A percentile compares a stretch with the other conserved stretches of the same genome.
These are phyloP conservation scores for Colletotrichum tabaci DNA, from an alignment of 2,329 filamentous ascomycete genomes.

Conservation along the genomic window DNA sequence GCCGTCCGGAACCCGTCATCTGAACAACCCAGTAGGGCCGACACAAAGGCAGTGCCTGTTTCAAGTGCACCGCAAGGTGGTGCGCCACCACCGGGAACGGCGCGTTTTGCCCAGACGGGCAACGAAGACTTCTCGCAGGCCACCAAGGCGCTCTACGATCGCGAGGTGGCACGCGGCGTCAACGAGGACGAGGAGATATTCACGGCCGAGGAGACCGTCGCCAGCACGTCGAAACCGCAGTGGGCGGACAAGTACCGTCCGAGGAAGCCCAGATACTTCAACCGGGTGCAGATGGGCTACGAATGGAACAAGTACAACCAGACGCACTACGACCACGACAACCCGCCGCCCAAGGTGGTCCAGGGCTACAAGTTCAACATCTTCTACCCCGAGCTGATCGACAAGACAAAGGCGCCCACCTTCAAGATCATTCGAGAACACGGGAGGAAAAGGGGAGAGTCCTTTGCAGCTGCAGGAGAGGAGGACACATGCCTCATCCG, in stretches of 20 bases:
- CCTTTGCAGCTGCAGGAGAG: constrained; percentile 92
- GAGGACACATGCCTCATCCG: constrained; percentile 97
- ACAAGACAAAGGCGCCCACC: constrained; percentile 93
- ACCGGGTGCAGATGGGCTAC: constrained; percentile 98
- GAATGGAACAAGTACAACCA: constrained; percentile 99
- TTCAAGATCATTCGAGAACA: constrained; percentile 97
- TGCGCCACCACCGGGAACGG: constrained; percentile 69
- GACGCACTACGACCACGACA: constrained; percentile 98
- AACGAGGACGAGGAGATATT: constrained; percentile 97
- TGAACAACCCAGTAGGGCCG: constrained; percentile 44
- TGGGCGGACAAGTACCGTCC: constrained; percentile 91
- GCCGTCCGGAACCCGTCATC: constrained; percentile 36
- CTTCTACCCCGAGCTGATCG: constrained; percentile 97
- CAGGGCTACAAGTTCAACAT: constrained; percentile 99
- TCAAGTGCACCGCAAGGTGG: constrained; percentile 37
- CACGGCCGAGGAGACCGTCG: constrained; percentile 86
- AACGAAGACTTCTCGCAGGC: constrained; percentile 89
- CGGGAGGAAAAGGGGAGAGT: constrained; percentile 90
- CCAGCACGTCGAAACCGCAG: constrained; percentile 74
- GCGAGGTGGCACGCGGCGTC: constrained; percentile 91
- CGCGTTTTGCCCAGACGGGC: constrained; percentile 77
- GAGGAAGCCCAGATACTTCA: constrained; percentile 96
- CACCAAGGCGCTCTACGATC: constrained; percentile 90
- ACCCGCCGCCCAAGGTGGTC: constrained; percentile 96
- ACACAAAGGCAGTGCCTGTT: constrained; percentile 44